Evolutionary conservation across 441 rosid genomes (phyloP).

Genomic region (Eutrema salsugineum): DNA sequence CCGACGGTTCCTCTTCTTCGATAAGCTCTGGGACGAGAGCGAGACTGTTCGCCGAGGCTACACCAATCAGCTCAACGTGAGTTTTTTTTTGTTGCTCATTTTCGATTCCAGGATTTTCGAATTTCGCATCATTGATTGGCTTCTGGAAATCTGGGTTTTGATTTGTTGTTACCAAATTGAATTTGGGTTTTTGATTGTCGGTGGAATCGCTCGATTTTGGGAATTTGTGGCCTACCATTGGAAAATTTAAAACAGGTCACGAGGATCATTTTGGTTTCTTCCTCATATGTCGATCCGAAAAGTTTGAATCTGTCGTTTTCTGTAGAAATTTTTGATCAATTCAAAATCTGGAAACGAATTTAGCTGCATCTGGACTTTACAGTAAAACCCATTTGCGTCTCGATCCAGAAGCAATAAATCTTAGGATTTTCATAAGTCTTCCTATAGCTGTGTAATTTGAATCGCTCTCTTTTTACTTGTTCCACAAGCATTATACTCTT

Average conservation of each 20-base stretch:
- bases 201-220: neutral
- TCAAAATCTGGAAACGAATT: neutral
- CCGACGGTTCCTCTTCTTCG: conserved; percentile 77
- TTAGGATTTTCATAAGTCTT: neutral
- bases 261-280: neutral
- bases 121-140: neutral
- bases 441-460: neutral
- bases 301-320: neutral
- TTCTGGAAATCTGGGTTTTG: neutral
- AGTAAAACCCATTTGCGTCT: neutral
- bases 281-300: neutral
- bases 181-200: neutral
- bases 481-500: conserved; percentile 1
- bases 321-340: neutral
- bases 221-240: neutral
- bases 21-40: conserved; percentile 88
- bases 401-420: neutral
- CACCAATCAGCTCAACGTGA: conserved; percentile 74
- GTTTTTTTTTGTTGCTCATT: conserved; percentile 13
- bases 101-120: neutral
- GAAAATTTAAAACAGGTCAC: neutral
- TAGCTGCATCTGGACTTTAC: neutral
- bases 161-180: neutral
- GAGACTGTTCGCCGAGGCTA: conserved; percentile 65
- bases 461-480: conserved; percentile 14